These are phyloP conservation scores for Pichia sp. DNA, from an alignment of 1,139 yeast species.

Conservation along the genomic window DNA sequence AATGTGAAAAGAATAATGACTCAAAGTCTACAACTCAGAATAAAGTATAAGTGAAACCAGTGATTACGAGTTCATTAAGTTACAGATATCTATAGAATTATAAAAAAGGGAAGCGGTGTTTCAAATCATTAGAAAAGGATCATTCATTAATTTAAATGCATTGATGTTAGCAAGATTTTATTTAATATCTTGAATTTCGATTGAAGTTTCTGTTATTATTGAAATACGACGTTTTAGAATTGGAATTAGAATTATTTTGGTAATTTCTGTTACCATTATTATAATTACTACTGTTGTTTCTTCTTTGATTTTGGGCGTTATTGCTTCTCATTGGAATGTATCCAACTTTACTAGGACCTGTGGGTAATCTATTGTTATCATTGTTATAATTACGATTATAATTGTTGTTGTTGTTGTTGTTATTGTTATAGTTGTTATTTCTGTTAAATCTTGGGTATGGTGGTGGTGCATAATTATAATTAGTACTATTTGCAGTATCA, in stretches of 20 bases:
- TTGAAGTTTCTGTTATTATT: constrained; percentile 8
- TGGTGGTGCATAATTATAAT: constrained; percentile 22
- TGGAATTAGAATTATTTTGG: background rate
- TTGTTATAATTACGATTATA: constrained; percentile 1
- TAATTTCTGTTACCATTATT: constrained; percentile 1
- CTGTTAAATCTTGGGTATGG: constrained; percentile 17
- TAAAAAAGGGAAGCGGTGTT: no score
- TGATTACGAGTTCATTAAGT: no score
- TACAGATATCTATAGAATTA: no score
- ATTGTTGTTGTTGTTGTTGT: background rate
- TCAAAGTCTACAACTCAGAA: no score
- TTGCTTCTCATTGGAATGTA: constrained; percentile 8
- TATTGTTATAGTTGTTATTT: constrained; percentile 1
- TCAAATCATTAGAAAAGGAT: background rate
- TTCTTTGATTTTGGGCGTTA: constrained; percentile 9
- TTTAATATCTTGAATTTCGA: constrained; percentile 6
- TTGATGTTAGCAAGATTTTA: background rate
- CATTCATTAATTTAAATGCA: background rate
- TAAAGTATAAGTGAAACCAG: no score
- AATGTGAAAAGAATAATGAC: background rate
- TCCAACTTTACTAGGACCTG: constrained; percentile 12
- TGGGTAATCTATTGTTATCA: constrained; percentile 5
- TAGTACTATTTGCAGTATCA: constrained; percentile 16
- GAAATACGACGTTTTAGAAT: constrained; percentile 7
- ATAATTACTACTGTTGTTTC: constrained; percentile 6